These are phyloP conservation scores for Bothriochloa decipiens DNA, from an alignment of 176 grass and related monocot species.

Conservation along the genomic window DNA sequence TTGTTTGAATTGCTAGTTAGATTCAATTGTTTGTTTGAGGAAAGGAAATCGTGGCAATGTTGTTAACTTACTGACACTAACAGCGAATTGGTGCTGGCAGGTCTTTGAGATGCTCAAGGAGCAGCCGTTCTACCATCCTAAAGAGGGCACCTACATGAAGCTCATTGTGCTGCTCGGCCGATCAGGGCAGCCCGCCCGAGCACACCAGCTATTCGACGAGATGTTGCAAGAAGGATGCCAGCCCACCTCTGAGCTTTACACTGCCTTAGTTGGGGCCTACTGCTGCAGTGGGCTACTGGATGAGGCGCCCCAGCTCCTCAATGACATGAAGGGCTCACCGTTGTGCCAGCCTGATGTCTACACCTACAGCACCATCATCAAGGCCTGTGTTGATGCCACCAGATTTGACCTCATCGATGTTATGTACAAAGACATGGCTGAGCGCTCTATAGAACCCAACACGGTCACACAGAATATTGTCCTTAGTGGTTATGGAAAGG, in stretches of 20 bases:
- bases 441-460: constrained; percentile 65
- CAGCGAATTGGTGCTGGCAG: constrained; percentile 23
- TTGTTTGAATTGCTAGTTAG: background rate
- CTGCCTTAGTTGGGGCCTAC: constrained; percentile 74
- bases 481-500: constrained; percentile 79
- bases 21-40: background rate
- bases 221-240: constrained; percentile 70
- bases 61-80: too few species aligned
- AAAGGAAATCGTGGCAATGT: background rate
- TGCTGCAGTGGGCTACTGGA: constrained; percentile 64
- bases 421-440: constrained; percentile 78
- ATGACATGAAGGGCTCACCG: constrained; percentile 67
- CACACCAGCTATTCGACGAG: constrained; percentile 62
- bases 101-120: constrained; percentile 86
- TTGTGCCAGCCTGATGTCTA: constrained; percentile 87
- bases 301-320: constrained; percentile 64
- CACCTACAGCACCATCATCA: constrained; percentile 86
- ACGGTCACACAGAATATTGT: constrained; percentile 92
- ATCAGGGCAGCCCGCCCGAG: constrained; percentile 59
- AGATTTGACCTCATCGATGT: constrained; percentile 70
- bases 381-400: constrained; percentile 62
- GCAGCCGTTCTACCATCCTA: constrained; percentile 82
- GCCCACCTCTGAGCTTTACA: constrained; percentile 72
- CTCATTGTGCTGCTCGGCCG: constrained; percentile 68
- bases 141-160: constrained; percentile 89